Conservation (phyloP, 1,139 yeast genomes). For the Meyerozyma carpophila region DNA sequence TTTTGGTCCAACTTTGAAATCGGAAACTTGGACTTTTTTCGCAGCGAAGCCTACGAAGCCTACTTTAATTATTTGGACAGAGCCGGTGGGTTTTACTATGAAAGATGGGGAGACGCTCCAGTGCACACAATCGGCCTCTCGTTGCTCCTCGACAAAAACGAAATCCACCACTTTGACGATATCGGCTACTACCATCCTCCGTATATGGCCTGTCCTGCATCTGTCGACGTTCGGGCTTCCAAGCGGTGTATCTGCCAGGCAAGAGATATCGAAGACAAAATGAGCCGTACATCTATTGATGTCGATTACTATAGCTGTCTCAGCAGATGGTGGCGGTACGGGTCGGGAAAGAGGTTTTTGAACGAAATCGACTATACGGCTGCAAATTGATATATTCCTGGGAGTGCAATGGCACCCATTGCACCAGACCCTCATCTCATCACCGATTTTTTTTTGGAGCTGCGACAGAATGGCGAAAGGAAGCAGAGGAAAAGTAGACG, state of each 20-base stretch:
- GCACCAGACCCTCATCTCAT: constrained; percentile 1
- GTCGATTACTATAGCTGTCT: constrained; percentile 64
- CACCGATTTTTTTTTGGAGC: neutral
- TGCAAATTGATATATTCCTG: neutral
- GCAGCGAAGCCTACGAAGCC: constrained; percentile 63
- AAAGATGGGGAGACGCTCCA: constrained; percentile 98
- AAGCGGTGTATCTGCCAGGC: constrained; percentile 68
- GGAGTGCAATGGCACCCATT: neutral
- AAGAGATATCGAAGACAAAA: constrained; percentile 31
- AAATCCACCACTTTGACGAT: constrained; percentile 86
- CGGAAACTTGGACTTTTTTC: constrained; percentile 72
- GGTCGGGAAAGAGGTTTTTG: constrained; percentile 48
- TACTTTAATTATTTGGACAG: constrained; percentile 66
- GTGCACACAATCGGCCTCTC: constrained; percentile 80
- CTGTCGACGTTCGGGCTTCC: constrained; percentile 40
- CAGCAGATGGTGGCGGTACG: constrained; percentile 81
- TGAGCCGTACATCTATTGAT: constrained; percentile 45
- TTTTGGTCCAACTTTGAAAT: constrained; percentile 96
- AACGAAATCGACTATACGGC: constrained; percentile 24
- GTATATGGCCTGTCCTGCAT: constrained; percentile 73
- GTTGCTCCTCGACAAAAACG: constrained; percentile 58
- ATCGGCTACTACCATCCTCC: constrained; percentile 86
- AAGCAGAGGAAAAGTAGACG: constrained; percentile 13
- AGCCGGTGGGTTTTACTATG: constrained; percentile 83
- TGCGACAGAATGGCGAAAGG: constrained; percentile 1